Evolutionary conservation across 1,284 basidiomycete species (phyloP), one percentile per base, ranked within the genome.

Genomic region (Sanghuangporus sanghuang): DNA sequence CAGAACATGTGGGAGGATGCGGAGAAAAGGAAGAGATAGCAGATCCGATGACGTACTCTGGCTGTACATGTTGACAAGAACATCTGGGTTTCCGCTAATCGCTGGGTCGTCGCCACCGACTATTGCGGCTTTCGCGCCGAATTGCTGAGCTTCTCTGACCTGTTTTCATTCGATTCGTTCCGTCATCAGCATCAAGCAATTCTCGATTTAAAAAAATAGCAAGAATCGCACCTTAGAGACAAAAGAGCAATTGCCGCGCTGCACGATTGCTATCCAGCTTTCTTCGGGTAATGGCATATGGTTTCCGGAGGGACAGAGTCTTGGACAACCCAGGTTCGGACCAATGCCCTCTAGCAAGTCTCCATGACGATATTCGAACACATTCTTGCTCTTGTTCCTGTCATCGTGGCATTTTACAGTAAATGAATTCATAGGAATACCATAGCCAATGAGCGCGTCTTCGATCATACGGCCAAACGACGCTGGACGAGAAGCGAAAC

Each of bases 51-150:
- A 73, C 82, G 59, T 68, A 90, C 89, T 87, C 74, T 90, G 90
- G 72, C 89, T 92, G 75, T 90, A 95, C 93, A 96, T 95, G 66
- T 92, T 95, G 49, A 95, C 84, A 65, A 95, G 78, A n/a, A 83
- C 82, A 70, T 93, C 90, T 16, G 92, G 85, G 69, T 83, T 82
- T 3, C 89, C 85, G 11, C 85, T 85, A 55, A 80, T 68, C 21
- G 78, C 79, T 39, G 86, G 85, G 70, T 88, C 82, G 68, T 87
- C 81, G 56, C 95, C 94, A 50, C 94, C 95, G 1, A 97, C 92
- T n/a, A 96, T 85, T 32, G 95, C 88, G 1, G 89, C 93, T 67
- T 80, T 84, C 0, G 94, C 93, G n/a, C 93, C 94, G 11, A 93
- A 77, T 49, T 82, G 78, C 73, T 95, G 92, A 0, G 93, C 92